These are phyloP conservation scores for Penicillium dipodomyicola DNA, from an alignment of 495 filamentous ascomycete genomes.

Conservation along the genomic window DNA sequence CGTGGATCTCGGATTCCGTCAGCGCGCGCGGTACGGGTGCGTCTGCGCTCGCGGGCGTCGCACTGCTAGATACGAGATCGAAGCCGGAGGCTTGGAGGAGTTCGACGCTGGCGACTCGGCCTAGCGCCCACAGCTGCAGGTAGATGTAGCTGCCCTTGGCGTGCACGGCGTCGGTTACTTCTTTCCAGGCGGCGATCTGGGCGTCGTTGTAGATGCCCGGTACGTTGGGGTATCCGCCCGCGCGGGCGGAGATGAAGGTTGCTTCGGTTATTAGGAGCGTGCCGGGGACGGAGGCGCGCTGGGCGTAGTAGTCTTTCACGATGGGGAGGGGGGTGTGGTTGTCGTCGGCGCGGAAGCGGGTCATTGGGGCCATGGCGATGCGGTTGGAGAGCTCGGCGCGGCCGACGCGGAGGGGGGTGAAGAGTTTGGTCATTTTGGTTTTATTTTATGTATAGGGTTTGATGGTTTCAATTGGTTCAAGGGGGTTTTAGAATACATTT, in stretches of 20 bases:
- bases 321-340: constrained; percentile 37
- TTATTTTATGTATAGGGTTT: background rate
- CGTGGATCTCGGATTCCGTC: constrained; percentile 55
- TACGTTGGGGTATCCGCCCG: constrained; percentile 52
- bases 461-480: background rate
- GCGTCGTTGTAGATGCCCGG: constrained; percentile 62
- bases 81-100: constrained; percentile 31
- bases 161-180: constrained; percentile 65
- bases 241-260: constrained; percentile 57
- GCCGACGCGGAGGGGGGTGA: constrained; percentile 51
- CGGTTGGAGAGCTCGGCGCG: constrained; percentile 47
- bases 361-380: constrained; percentile 51
- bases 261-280: constrained; percentile 58
- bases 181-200: constrained; percentile 62
- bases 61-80: constrained; percentile 50
- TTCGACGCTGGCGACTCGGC: constrained; percentile 51
- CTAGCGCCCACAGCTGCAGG: constrained; percentile 66
- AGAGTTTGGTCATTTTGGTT: constrained; percentile 40
- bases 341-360: constrained; percentile 49
- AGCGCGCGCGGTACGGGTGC: constrained; percentile 45
- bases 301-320: constrained; percentile 51
- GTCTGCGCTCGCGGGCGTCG: constrained; percentile 38
- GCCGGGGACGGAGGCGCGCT: constrained; percentile 48
- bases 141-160: constrained; percentile 60
- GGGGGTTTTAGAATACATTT: background rate